Percentiles rank a stretch among this genome's conserved stretches.
phyloP scores from a whole-genome alignment of 768 basidiomycete genomes.

The Amanita molliuscula region DNA sequence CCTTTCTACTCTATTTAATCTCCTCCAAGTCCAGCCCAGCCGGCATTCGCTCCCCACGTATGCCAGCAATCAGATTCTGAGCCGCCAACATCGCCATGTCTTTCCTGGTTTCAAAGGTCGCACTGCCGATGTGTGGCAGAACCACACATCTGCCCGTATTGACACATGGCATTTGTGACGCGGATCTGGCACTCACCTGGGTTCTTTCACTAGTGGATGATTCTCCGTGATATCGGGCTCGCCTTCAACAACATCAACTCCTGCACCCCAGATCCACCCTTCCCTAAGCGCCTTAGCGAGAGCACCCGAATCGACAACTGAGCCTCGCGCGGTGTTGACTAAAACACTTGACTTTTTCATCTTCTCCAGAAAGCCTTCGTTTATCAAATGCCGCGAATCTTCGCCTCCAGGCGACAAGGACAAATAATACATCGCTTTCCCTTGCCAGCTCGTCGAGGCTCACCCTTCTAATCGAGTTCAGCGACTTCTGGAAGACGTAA shows the following conservation, averaged over 20 bases:
- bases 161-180: neutral
- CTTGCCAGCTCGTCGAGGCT: constrained; percentile 58
- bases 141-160: constrained; percentile 50
- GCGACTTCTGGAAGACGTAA: neutral
- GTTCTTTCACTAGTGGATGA: constrained; percentile 75
- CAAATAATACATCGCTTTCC: constrained; percentile 77
- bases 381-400: constrained; percentile 62
- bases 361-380: constrained; percentile 56
- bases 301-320: constrained; percentile 85
- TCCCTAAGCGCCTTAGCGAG: constrained; percentile 70
- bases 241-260: constrained; percentile 88
- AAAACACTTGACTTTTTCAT: constrained; percentile 85
- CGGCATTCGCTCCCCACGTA: constrained; percentile 44
- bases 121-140: constrained; percentile 87
- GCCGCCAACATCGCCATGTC: constrained; percentile 76
- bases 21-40: constrained; percentile 28
- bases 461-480: constrained; percentile 42
- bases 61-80: constrained; percentile 53
- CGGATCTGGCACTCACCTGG: constrained; percentile 33
- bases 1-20: too few relatives aligned
- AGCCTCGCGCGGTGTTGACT: constrained; percentile 80
- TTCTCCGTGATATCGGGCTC: constrained; percentile 68
- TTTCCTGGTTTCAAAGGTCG: constrained; percentile 73
- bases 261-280: constrained; percentile 84
- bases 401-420: constrained; percentile 76